Evolutionary conservation across 1,139 yeast genomes (phyloP).

Genomic region (Pichiaceae sp.): DNA sequence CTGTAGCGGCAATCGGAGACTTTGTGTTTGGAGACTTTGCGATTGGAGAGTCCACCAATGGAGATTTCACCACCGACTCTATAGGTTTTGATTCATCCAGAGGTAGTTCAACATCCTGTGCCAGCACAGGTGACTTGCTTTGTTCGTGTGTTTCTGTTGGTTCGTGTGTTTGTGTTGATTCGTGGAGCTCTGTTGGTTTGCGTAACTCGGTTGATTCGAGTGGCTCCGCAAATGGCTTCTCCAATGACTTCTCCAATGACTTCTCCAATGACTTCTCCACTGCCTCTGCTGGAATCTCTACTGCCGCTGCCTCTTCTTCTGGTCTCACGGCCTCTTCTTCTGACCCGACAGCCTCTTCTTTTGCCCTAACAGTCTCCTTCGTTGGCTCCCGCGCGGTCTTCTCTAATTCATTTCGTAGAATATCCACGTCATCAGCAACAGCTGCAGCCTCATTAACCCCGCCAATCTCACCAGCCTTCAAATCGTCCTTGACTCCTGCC

Average conservation of each 20-base stretch:
- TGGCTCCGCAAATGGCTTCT: no score
- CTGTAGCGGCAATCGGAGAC: background rate
- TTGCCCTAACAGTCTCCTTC: background rate
- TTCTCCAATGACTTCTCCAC: no score
- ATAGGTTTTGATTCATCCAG: background rate
- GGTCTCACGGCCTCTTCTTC: background rate
- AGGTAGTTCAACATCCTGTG: background rate
- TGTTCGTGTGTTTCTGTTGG: background rate
- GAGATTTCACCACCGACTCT: no score
- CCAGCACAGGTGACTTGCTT: background rate
- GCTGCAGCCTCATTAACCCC: background rate
- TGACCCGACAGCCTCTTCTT: background rate
- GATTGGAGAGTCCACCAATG: no score
- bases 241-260: no score
- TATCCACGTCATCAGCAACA: background rate
- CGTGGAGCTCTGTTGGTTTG: background rate
- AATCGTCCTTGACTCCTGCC: background rate
- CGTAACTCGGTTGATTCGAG: background rate
- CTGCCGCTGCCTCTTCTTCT: background rate
- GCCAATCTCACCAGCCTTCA: background rate
- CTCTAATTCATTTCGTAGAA: background rate
- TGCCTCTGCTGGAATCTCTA: background rate
- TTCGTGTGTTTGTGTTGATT: background rate
- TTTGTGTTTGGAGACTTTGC: no score
- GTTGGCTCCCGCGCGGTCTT: background rate